A percentile compares a stretch with the other conserved stretches of the same genome.
phyloP scores from a whole-genome alignment of 2,329 filamentous ascomycete genomes.

The Pseudogymnoascus sp. region DNA sequence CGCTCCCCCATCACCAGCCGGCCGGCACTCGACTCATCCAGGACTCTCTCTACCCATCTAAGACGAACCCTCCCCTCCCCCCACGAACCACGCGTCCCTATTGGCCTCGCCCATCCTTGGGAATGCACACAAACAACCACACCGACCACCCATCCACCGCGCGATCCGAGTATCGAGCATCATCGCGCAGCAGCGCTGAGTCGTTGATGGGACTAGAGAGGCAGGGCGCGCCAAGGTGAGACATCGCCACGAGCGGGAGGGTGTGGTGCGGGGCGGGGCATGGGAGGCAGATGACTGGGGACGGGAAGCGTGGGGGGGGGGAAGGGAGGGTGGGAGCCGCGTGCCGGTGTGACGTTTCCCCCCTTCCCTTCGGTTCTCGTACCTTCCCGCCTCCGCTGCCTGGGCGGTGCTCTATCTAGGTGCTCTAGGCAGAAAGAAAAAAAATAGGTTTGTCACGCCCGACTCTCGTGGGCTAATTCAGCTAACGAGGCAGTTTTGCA shows the following conservation, averaged over 20 bases:
- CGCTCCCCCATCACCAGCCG: neutral
- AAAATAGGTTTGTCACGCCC: neutral
- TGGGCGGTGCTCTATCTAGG: neutral
- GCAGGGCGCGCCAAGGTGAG: neutral
- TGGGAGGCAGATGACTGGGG: slow-evolving; percentile 7
- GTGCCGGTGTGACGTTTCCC: neutral
- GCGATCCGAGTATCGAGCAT: neutral
- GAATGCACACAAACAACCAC: neutral
- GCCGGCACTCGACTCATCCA: neutral
- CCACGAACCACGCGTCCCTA: neutral
- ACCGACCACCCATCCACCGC: neutral
- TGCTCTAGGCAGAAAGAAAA: neutral
- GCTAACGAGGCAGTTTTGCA: neutral
- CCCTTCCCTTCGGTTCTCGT: neutral
- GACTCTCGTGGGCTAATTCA: neutral
- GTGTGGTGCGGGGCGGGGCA: slow-evolving; percentile 1
- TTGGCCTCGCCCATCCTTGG: neutral
- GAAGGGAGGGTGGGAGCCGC: neutral
- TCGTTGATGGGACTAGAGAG: neutral
- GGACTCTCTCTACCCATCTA: neutral
- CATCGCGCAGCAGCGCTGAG: neutral
- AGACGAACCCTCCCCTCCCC: neutral
- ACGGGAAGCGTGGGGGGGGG: neutral
- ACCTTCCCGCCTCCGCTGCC: neutral
- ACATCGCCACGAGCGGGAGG: neutral